A percentile compares a stretch with the other conserved stretches of the same genome.
phyloP scores from a whole-genome alignment of 805 yeast genomes.

The Kodamaea jinghongensis region DNA sequence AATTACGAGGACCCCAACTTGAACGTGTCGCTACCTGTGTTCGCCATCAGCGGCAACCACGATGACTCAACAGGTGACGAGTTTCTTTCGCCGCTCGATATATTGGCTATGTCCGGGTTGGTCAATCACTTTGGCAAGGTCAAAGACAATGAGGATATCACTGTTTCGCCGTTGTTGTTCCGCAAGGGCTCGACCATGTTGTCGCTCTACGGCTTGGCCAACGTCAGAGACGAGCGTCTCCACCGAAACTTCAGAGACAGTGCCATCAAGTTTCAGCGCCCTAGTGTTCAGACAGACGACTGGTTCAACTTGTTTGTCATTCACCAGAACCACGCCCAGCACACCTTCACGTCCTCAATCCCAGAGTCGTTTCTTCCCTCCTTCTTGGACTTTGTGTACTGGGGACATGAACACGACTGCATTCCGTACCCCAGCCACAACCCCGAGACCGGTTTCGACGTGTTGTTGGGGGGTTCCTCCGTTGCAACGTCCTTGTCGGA shows the following conservation, averaged over 20 bases:
- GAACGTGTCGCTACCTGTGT: constrained; percentile 85
- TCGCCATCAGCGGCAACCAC: constrained; percentile 93
- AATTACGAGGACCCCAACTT: constrained; percentile 90
- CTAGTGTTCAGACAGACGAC: constrained; percentile 51
- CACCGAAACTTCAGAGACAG: constrained; percentile 80
- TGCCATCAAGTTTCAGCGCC: constrained; percentile 73
- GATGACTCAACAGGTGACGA: constrained; percentile 94
- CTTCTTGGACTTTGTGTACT: constrained; percentile 77
- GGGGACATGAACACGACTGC: constrained; percentile 99
- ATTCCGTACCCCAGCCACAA: constrained; percentile 64
- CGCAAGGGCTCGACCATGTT: constrained; percentile 80
- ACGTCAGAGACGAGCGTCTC: constrained; percentile 84
- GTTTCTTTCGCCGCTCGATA: constrained; percentile 79
- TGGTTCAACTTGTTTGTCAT: constrained; percentile 87
- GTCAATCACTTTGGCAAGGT: constrained; percentile 89
- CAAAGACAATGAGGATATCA: constrained; percentile 68
- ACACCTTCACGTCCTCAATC: constrained; percentile 74
- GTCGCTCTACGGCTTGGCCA: constrained; percentile 86
- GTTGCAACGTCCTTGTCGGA: constrained; percentile 87
- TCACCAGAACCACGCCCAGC: constrained; percentile 88
- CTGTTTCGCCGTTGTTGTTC: constrained; percentile 71
- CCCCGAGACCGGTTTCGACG: constrained; percentile 62
- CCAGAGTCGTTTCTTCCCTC: constrained; percentile 84
- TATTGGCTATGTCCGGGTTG: constrained; percentile 76
- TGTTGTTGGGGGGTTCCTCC: constrained; percentile 90